These are phyloP conservation scores for Leccinum solheimii DNA, from an alignment of 1,284 basidiomycete genomes.

Conservation along the genomic window DNA sequence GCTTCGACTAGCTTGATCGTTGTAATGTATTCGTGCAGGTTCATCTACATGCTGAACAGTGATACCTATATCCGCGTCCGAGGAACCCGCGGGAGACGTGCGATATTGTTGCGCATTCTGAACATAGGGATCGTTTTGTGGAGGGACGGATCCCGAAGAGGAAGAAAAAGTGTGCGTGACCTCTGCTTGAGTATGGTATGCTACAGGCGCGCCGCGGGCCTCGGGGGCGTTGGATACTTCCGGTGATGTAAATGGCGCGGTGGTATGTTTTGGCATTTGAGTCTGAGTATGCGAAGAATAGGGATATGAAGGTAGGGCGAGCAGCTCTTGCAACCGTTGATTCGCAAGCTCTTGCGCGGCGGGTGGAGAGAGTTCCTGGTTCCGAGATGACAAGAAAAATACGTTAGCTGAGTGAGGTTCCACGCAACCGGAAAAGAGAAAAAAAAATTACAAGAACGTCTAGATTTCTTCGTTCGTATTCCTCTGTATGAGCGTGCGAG, in stretches of 20 bases:
- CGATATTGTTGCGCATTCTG: constrained; percentile 9
- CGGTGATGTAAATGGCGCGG: neutral
- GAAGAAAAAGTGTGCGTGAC: constrained; percentile 11
- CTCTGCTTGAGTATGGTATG: constrained; percentile 1
- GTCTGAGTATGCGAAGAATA: constrained; percentile 2
- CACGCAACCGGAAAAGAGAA: neutral
- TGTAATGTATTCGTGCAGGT: constrained; percentile 14
- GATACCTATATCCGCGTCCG: constrained; percentile 14
- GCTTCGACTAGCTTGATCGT: constrained; percentile 17
- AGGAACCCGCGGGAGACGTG: constrained; percentile 3
- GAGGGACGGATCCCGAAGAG: neutral
- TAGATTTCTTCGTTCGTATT: constrained; percentile 1
- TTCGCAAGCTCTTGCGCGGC: constrained; percentile 13
- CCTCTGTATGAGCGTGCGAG: neutral
- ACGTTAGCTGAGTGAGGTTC: neutral
- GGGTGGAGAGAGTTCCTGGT: constrained; percentile 1
- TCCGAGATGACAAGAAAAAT: neutral
- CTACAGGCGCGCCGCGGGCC: neutral
- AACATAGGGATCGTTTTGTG: constrained; percentile 11
- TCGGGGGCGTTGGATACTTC: constrained; percentile 2
- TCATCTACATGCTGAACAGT: constrained; percentile 17
- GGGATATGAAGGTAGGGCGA: constrained; percentile 15
- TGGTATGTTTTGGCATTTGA: constrained; percentile 4
- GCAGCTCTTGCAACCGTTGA: constrained; percentile 30
- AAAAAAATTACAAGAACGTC: constrained; percentile 9